phyloP scores from a whole-genome alignment of 768 basidiomycete genomes.

The Trametes cingulata region DNA sequence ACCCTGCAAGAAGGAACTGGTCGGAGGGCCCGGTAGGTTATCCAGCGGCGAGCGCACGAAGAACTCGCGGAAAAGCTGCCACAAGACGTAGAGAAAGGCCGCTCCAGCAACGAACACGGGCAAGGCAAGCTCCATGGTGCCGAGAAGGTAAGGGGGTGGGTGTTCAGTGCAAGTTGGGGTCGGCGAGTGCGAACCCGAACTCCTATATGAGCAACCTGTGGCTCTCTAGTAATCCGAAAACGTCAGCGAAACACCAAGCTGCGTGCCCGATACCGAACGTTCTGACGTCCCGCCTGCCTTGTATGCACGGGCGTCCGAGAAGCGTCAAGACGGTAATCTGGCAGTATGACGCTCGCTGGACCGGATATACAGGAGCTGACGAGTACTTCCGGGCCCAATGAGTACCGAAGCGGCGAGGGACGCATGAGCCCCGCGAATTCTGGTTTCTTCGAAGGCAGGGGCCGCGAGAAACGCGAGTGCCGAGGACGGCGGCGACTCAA shows the following conservation, averaged over 20 bases:
- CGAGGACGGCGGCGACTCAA: neutral
- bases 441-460: neutral
- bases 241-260: no score
- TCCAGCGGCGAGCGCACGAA: constrained; percentile 2
- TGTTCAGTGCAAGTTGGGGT: no score
- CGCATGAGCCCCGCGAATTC: neutral
- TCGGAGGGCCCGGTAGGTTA: constrained; percentile 5
- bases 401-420: neutral
- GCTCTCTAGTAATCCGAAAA: no score
- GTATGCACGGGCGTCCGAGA: no score
- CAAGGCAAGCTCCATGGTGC: no score
- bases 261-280: no score
- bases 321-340: no score
- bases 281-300: no score
- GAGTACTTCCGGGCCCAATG: neutral
- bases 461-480: neutral
- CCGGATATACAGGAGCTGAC: neutral
- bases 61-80: neutral
- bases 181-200: no score
- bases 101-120: no score
- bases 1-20: neutral
- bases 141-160: no score
- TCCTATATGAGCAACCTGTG: no score
- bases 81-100: neutral
- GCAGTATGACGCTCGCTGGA: neutral